Percentiles rank a stretch among this genome's conserved stretches.
These are phyloP conservation scores for Mycosarcoma maydis DNA, from an alignment of 1,284 basidiomycete genomes.

Conservation along the genomic window DNA sequence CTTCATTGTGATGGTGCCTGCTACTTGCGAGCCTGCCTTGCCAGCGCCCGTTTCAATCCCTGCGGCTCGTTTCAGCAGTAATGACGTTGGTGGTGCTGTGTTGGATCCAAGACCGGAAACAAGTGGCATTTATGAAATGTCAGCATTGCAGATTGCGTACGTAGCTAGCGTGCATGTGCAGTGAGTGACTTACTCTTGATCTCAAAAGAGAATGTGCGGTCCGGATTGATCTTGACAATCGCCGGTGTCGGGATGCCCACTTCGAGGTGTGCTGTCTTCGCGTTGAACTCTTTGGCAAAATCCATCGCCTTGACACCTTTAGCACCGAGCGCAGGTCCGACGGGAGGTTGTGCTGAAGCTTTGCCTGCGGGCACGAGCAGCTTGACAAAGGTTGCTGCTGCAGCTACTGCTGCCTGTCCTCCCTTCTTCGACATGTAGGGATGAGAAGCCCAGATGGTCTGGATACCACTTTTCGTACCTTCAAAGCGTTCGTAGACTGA, in stretches of 20 bases:
- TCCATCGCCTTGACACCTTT: conserved; percentile 99
- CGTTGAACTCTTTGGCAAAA: conserved; percentile 80
- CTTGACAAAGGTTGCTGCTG: conserved; percentile 68
- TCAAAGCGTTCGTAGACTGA: too few species aligned
- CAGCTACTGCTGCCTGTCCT: conserved; percentile 47
- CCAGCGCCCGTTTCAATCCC: conserved; percentile 83
- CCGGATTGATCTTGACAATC: conserved; percentile 89
- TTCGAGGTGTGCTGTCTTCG: conserved; percentile 85
- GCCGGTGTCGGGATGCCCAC: conserved; percentile 89
- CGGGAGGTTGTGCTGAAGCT: conserved; percentile 92
- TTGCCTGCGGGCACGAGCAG: conserved; percentile 91
- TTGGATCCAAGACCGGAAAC: not conserved
- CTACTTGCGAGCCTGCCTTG: conserved; percentile 76
- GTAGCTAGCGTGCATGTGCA: too few species aligned
- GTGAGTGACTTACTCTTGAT: conserved; percentile 52
- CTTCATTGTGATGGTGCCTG: conserved; percentile 88
- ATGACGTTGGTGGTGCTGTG: conserved; percentile 83
- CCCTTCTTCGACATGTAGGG: conserved; percentile 62
- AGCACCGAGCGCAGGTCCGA: conserved; percentile 96
- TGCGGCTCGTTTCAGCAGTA: conserved; percentile 88
- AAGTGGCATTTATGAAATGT: too few species aligned
- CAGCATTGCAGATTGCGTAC: too few species aligned
- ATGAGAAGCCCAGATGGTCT: too few species aligned
- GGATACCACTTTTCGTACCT: too few species aligned
- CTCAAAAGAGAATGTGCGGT: conserved; percentile 89